phyloP scores from a whole-genome alignment of 371 early-diverging fungal genomes.

The Phascolomyces articulosus region DNA sequence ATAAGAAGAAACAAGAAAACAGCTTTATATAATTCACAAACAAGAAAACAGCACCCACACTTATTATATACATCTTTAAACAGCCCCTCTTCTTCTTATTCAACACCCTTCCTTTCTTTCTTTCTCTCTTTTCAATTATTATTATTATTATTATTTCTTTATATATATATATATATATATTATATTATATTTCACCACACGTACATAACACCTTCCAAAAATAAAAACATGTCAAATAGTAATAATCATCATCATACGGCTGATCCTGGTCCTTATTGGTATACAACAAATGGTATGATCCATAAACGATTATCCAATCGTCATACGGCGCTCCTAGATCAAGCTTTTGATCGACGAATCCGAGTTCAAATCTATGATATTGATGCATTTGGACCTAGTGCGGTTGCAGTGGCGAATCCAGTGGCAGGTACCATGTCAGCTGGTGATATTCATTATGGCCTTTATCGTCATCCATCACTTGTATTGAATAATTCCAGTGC shows the following conservation, averaged over 20 bases:
- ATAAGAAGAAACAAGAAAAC: neutral
- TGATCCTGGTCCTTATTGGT: constrained; percentile 20
- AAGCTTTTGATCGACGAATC: constrained; percentile 21
- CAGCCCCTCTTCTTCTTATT: neutral
- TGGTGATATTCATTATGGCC: constrained; percentile 31
- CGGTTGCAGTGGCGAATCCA: constrained; percentile 21
- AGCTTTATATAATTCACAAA: neutral
- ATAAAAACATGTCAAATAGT: too few relatives aligned
- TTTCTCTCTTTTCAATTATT: too few relatives aligned
- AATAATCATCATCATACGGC: neutral
- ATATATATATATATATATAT: too few relatives aligned
- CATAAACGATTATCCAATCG: constrained; percentile 21
- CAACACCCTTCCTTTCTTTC: neutral
- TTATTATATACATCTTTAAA: too few relatives aligned
- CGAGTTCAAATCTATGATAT: constrained; percentile 24
- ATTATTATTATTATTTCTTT: too few relatives aligned
- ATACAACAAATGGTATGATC: constrained; percentile 27
- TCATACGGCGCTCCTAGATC: constrained; percentile 20
- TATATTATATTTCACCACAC: too few relatives aligned
- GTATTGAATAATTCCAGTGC: neutral
- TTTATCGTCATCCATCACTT: constrained; percentile 26
- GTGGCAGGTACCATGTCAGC: constrained; percentile 28
- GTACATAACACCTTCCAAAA: too few relatives aligned
- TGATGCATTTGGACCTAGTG: constrained; percentile 16
- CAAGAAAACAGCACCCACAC: too few relatives aligned